phyloP scores from a whole-genome alignment of 108 stramenopile species.

The Fragilariopsis cylindrus region DNA sequence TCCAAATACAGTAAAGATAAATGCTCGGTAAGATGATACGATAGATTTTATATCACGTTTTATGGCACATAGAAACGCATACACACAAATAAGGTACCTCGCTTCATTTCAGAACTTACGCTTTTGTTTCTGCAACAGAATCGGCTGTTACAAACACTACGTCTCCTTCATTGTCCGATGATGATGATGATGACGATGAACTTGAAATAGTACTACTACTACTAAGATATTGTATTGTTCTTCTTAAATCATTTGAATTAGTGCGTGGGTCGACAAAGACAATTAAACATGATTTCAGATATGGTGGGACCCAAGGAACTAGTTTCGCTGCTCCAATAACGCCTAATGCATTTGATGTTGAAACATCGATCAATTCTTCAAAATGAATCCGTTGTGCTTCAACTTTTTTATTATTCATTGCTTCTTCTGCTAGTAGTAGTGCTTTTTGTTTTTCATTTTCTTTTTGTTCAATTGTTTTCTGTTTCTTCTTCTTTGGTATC shows the following conservation, averaged over 20 bases:
- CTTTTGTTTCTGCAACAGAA: conserved; percentile 9
- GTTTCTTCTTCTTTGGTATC: not conserved
- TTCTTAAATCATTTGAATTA: conserved; percentile 19
- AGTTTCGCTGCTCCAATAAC: conserved; percentile 20
- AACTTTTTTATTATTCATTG: not conserved
- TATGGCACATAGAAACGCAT: too few species aligned
- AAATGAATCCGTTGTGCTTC: conserved; percentile 19
- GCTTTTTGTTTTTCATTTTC: not conserved
- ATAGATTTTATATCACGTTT: too few species aligned
- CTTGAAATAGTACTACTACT: too few species aligned
- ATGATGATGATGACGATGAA: not conserved
- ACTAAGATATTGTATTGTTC: conserved; percentile 11
- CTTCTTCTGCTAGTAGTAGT: not conserved
- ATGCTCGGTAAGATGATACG: not conserved
- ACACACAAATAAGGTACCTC: not conserved
- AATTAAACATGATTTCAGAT: conserved; percentile 11
- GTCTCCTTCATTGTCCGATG: not conserved
- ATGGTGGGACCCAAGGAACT: conserved; percentile 36
- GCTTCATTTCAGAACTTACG: not conserved
- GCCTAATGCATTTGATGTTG: conserved; percentile 11
- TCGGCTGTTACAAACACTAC: conserved; percentile 13
- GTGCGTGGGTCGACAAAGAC: conserved; percentile 23
- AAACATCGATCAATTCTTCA: conserved; percentile 19
- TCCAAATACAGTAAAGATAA: not conserved
- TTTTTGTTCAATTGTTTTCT: not conserved